phyloP scores from a whole-genome alignment of 2,329 filamentous ascomycete species.

The Epicoccum nigrum region DNA sequence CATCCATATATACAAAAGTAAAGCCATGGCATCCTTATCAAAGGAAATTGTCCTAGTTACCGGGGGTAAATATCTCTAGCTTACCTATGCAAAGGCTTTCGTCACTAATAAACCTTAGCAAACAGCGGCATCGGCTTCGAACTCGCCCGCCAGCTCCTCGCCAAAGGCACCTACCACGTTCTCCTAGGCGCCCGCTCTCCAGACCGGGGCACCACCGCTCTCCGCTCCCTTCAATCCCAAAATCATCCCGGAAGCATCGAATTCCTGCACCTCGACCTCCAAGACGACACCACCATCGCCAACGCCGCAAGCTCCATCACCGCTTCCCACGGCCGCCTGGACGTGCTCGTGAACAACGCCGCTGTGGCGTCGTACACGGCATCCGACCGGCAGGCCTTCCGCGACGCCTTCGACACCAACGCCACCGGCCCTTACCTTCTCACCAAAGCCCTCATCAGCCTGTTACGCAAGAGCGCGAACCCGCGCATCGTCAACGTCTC shows the following conservation, averaged over 20 bases:
- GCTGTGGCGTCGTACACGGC: constrained; percentile 31
- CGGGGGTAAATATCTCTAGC: background rate
- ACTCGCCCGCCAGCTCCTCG: constrained; percentile 49
- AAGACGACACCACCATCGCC: constrained; percentile 51
- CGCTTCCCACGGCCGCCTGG: constrained; percentile 42
- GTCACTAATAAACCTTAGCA: background rate
- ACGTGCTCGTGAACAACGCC: constrained; percentile 51
- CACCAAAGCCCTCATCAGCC: constrained; percentile 25
- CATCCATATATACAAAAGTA: background rate
- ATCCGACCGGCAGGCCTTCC: constrained; percentile 33
- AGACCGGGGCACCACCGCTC: constrained; percentile 33
- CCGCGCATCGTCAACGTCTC: constrained; percentile 47
- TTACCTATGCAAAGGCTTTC: background rate
- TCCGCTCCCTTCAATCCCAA: constrained; percentile 35
- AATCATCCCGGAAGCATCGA: constrained; percentile 42
- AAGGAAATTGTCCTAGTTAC: constrained; percentile 11
- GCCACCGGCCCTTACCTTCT: constrained; percentile 37
- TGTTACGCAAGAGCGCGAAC: constrained; percentile 25
- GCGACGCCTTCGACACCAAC: constrained; percentile 36
- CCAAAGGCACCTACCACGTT: constrained; percentile 45
- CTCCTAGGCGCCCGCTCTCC: constrained; percentile 30
- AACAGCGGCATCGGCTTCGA: constrained; percentile 59
- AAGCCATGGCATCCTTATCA: constrained; percentile 2
- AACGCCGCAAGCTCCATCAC: constrained; percentile 41
- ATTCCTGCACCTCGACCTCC: constrained; percentile 52